Conservation (phyloP, 306 rosid genomes). For the Sechiopsis laciniata region DNA sequence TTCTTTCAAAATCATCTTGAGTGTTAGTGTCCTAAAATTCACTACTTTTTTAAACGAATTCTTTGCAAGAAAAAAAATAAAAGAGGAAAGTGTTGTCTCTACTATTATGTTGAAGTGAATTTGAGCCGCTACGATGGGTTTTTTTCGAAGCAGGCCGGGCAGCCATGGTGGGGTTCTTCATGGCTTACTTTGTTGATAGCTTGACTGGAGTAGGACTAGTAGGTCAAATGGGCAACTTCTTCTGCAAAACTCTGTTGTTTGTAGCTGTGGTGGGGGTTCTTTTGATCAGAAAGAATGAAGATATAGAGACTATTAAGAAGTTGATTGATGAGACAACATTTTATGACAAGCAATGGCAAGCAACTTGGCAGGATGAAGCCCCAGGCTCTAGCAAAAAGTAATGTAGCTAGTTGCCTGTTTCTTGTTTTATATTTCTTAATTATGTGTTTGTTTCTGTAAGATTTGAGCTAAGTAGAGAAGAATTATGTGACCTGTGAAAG, state of each 20-base stretch:
- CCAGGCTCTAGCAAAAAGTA: constrained; percentile 31
- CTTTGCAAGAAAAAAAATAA: background rate
- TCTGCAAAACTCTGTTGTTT: constrained; percentile 88
- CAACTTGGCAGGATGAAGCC: constrained; percentile 92
- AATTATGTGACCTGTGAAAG: constrained; percentile 6
- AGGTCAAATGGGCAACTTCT: constrained; percentile 84
- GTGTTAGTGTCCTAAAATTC: background rate
- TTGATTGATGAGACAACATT: constrained; percentile 85
- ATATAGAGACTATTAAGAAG: constrained; percentile 66
- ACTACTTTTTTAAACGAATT: background rate
- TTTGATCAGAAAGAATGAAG: constrained; percentile 87
- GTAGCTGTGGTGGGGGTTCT: constrained; percentile 83
- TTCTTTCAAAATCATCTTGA: background rate
- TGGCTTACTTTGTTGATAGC: constrained; percentile 95
- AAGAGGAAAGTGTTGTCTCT: background rate
- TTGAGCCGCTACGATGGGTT: background rate
- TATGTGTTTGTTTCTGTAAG: background rate
- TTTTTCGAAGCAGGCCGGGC: constrained; percentile 47
- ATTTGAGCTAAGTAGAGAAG: constrained; percentile 14
- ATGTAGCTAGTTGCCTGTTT: background rate
- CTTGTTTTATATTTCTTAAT: constrained; percentile 1
- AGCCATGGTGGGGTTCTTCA: constrained; percentile 68
- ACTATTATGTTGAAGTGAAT: background rate
- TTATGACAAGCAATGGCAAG: constrained; percentile 99
- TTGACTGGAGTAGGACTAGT: constrained; percentile 97